Base-by-base conservation (phyloP, 495 filamentous ascomycete genomes). In the Astrocystis sublimbata region DNA sequence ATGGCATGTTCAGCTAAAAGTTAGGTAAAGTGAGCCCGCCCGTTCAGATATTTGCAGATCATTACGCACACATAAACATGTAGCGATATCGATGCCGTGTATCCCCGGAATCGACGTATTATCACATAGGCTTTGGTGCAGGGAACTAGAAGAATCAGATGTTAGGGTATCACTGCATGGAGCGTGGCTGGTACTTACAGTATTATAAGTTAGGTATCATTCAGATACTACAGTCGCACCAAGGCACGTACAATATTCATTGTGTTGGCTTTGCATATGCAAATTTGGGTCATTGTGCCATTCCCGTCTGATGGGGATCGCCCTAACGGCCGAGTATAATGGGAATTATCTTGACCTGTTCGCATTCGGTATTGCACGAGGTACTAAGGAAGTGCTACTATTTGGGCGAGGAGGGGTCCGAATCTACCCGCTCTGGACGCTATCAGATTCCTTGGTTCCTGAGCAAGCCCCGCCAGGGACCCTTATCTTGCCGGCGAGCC, bases 381-480 rank as follows among this genome's bases (percentile, higher is more conserved):
- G 35, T 12, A 17, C 49, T 35, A 4, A 52, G 33, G 33, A 30
- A 30, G 26, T 30, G n/a, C 26, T n/a, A n/a, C n/a, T n/a, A n/a
- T n/a, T n/a, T n/a, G n/a, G n/a, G n/a, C 13, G 33, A 30, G 23
- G 3, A 57, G 7, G 2, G 19, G 26, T 26, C 56, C 56, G 56
- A 58, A 58, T 58, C 42, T 58, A 58, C 28, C 56, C 56, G 56
- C 56, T 58, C 42, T 58, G 49, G 17, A 41, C 56, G 56, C 56
- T 40, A 28, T 36, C 51, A 54, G 35, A 54, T 40, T n/a, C 35
- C 30, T 12, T 13, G 30, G 56, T 47, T 47, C 42, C 56, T 49
- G 42, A 19, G n/a, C n/a, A n/a, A n/a, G n/a, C n/a, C n/a, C n/a
- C n/a, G n/a, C n/a, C n/a, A n/a, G n/a, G n/a, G n/a, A n/a, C n/a